These are phyloP conservation scores for Quercus rubra DNA, from an alignment of 306 rosid genomes.

Conservation along the genomic window DNA sequence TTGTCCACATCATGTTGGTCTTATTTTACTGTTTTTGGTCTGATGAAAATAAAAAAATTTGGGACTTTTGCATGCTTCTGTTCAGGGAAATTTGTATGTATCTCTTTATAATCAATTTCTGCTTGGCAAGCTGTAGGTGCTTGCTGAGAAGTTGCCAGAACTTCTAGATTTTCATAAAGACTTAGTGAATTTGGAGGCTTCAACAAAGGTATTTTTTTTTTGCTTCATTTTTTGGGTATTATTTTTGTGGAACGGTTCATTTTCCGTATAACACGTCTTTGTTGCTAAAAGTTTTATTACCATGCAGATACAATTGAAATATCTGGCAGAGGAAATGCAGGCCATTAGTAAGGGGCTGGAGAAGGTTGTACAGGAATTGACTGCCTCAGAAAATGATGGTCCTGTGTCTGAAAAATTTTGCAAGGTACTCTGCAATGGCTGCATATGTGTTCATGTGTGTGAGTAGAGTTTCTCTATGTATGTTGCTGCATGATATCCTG, in stretches of 20 bases:
- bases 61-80: not conserved
- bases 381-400: constrained; percentile 88
- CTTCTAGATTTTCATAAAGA: constrained; percentile 81
- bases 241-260: constrained; percentile 12
- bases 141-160: constrained; percentile 85
- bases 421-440: constrained; percentile 50
- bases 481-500: not conserved
- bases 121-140: constrained; percentile 60
- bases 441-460: not conserved
- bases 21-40: not conserved
- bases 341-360: constrained; percentile 92
- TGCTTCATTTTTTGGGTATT: constrained; percentile 13
- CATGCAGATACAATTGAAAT: constrained; percentile 87
- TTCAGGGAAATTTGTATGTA: not conserved
- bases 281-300: constrained; percentile 17
- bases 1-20: not conserved
- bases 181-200: constrained; percentile 68
- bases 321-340: constrained; percentile 99
- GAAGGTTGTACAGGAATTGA: constrained; percentile 88
- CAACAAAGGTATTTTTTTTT: constrained; percentile 64
- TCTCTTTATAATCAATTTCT: constrained; percentile 19
- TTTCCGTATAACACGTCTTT: not conserved
- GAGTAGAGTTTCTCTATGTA: not conserved
- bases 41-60: not conserved
- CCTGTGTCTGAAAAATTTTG: constrained; percentile 69